Percentiles rank a stretch among this genome's conserved stretches.
Evolutionary conservation across 2,329 filamentous ascomycete species (phyloP).

Genomic region (Alternaria rosae): DNA sequence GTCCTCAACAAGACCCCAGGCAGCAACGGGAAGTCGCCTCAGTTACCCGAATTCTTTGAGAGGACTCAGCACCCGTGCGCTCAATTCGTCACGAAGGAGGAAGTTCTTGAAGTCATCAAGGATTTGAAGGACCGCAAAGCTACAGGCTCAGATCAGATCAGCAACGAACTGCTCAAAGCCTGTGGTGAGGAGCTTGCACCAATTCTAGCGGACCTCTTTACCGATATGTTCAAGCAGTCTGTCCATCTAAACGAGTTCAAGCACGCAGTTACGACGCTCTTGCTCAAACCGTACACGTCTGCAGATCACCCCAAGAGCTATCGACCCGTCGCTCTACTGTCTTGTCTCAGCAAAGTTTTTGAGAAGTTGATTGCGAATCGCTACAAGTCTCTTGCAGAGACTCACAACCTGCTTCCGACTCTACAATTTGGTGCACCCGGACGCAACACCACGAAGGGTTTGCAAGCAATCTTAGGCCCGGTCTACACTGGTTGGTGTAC

Average conservation of each 20-base stretch:
- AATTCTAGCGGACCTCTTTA: conserved; percentile 10
- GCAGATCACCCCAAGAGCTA: conserved; percentile 27
- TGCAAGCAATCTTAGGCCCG: background rate
- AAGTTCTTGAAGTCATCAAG: background rate
- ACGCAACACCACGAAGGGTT: background rate
- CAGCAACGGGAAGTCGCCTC: too few relatives aligned
- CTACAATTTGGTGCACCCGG: conserved; percentile 6
- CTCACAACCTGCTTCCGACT: background rate
- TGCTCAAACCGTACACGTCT: conserved; percentile 31
- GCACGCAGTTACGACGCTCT: conserved; percentile 22
- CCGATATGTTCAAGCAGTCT: conserved; percentile 8
- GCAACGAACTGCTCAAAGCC: background rate
- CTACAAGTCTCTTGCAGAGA: conserved; percentile 13
- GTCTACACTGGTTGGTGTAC: background rate
- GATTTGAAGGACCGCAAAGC: background rate
- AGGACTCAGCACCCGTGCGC: too few relatives aligned
- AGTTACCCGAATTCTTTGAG: too few relatives aligned
- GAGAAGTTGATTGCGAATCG: conserved; percentile 30
- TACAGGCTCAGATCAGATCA: background rate
- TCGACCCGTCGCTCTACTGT: conserved; percentile 30
- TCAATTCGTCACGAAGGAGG: background rate
- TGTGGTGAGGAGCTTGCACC: background rate
- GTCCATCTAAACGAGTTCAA: conserved; percentile 21
- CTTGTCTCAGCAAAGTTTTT: conserved; percentile 34
- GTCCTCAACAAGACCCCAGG: background rate